Evolutionary conservation across 2,329 filamentous ascomycete genomes (phyloP), one percentile per base, ranked within the genome.

Genomic region (Talaromyces piceae): DNA sequence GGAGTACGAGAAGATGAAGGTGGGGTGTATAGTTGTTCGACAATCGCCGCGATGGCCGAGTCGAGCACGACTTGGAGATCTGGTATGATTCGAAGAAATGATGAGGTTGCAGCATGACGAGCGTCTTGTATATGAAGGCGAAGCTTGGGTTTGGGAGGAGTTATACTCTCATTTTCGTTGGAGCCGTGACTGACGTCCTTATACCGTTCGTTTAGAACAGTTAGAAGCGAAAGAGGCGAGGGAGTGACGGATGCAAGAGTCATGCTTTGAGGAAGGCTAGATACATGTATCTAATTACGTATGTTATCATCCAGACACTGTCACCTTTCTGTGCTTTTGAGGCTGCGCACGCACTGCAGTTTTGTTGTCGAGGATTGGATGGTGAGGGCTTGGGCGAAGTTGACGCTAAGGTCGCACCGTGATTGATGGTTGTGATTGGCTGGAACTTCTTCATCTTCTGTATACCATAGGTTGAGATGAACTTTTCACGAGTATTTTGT

Each of bases 31-130:
- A 97, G 82, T 23, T 83, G 78, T 26, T 74, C 73, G 45, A 93
- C 78, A 13, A 96, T 88, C 56, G 80, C 78, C 46, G 77, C 67
- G 27, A 91, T 78, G 52, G 86, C 82, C 11, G 73, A 68, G 48
- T 79, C 70, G 41, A 95, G 73, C 47, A 84, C 78, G 37, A 68
- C 57, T 16, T 75, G 70, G 31, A 81, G 71, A 49, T 84, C 77
- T 63, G 87, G 79, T 56, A 89, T 72, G 33, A 82, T 72, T 47
- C 71, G 67, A 53, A 95, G 80, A 68, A 95, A 94, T 55, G 81
- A 71, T 27, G 73, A 65, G 4, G 84, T 72, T 51, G 86, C 88
- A 1, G 78, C 67, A 67, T 77, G 73, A 30, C 69, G 70, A 31
- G 80, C 66, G 57, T 80, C 76, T 39, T 67, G 57, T 45, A 59